A percentile compares a stretch with the other conserved stretches of the same genome.
phyloP scores from a whole-genome alignment of 768 basidiomycete species.

The Collybia nuda region DNA sequence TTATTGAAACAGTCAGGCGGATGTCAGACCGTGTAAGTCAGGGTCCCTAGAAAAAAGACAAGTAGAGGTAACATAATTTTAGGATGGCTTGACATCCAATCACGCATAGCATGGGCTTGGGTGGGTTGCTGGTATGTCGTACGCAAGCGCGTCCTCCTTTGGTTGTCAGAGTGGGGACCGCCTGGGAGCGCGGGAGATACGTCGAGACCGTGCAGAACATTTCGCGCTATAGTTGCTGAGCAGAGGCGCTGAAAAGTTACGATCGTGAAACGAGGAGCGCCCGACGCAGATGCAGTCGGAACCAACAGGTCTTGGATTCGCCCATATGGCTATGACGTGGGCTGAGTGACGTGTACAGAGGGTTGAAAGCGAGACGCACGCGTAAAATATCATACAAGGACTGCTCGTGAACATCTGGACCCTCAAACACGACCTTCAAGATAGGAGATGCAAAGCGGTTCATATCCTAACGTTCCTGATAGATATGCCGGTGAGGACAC shows the following conservation, averaged over 20 bases:
- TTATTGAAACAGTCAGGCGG: not conserved
- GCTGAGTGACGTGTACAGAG: slow-evolving; percentile 1
- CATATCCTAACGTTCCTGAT: slow-evolving; percentile 65
- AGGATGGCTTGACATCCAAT: slow-evolving; percentile 88
- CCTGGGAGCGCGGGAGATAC: slow-evolving; percentile 22
- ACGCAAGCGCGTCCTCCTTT: slow-evolving; percentile 47
- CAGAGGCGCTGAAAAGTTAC: slow-evolving; percentile 63
- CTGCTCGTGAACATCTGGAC: slow-evolving; percentile 84
- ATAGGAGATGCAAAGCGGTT: slow-evolving; percentile 73
- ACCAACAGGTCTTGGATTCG: slow-evolving; percentile 65
- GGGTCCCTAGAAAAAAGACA: slow-evolving; percentile 84
- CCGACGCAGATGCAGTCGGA: slow-evolving; percentile 62
- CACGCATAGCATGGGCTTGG: slow-evolving; percentile 64
- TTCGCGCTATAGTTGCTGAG: slow-evolving; percentile 80
- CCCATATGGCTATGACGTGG: slow-evolving; percentile 68
- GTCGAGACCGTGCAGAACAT: slow-evolving; percentile 68
- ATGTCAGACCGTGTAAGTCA: slow-evolving; percentile 79
- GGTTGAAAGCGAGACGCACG: slow-evolving; percentile 38
- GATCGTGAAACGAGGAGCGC: slow-evolving; percentile 62
- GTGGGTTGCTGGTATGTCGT: slow-evolving; percentile 62
- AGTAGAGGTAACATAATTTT: slow-evolving; percentile 78
- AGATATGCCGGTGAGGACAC: not conserved
- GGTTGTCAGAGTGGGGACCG: slow-evolving; percentile 13
- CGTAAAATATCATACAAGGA: slow-evolving; percentile 74
- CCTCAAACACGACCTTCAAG: slow-evolving; percentile 82